These are phyloP conservation scores for Stenocarpella maydis DNA, from an alignment of 2,329 filamentous ascomycete species.

Conservation along the genomic window DNA sequence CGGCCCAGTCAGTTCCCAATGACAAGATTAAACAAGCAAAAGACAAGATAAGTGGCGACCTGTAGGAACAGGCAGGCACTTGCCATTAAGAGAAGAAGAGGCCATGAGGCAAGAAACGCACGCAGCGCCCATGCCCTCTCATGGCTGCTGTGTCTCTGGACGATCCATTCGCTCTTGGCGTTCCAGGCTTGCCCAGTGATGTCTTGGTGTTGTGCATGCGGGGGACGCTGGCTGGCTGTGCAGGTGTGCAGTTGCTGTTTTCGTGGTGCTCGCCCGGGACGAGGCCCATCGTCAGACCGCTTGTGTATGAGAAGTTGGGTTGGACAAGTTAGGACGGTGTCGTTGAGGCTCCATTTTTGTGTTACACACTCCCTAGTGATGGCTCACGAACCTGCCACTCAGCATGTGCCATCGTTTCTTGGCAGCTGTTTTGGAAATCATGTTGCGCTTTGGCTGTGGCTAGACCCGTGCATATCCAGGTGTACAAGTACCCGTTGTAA, in stretches of 20 bases:
- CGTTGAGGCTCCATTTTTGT: slow-evolving; percentile 1
- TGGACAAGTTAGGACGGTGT: slow-evolving; percentile 26
- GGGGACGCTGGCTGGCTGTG: slow-evolving; percentile 11
- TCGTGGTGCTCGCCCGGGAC: not conserved
- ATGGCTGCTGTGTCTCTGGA: not conserved
- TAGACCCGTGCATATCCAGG: not conserved
- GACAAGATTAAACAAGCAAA: slow-evolving; percentile 8
- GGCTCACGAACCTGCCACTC: not conserved
- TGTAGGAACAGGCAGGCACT: slow-evolving; percentile 2
- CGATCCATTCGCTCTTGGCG: slow-evolving; percentile 28
- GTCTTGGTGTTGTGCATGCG: slow-evolving; percentile 11
- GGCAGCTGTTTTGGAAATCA: slow-evolving; percentile 30
- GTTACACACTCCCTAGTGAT: not conserved
- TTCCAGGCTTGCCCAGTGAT: slow-evolving; percentile 24
- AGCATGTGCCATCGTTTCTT: slow-evolving; percentile 30
- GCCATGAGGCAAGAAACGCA: not conserved
- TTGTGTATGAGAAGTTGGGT: slow-evolving; percentile 30
- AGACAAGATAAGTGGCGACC: not conserved
- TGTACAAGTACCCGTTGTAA: not conserved
- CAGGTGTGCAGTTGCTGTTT: slow-evolving; percentile 7
- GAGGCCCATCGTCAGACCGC: slow-evolving; percentile 27
- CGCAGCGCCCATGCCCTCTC: not conserved
- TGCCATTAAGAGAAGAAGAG: slow-evolving; percentile 27
- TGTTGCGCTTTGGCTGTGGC: slow-evolving; percentile 5
- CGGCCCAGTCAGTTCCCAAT: slow-evolving; percentile 25